Evolutionary conservation across 495 filamentous ascomycete genomes (phyloP).

Genomic region (Patellaria atrata): DNA sequence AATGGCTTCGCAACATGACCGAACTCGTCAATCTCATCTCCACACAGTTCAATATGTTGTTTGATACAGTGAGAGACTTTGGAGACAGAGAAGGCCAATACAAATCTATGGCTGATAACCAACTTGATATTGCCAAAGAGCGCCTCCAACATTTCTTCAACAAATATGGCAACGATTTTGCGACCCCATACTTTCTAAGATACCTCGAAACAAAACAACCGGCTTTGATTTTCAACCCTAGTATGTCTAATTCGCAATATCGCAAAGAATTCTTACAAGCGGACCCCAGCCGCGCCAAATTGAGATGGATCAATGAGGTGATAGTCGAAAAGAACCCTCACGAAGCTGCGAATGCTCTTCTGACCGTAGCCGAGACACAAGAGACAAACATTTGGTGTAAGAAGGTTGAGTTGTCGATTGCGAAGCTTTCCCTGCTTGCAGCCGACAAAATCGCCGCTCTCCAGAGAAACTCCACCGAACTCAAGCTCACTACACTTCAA

Average conservation of each 20-base stretch:
- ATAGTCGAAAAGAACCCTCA: constrained; percentile 51
- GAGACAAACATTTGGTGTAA: constrained; percentile 76
- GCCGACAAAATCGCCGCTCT: not conserved
- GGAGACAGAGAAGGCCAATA: too few relatives aligned
- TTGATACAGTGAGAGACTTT: too few relatives aligned
- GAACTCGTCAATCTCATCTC: constrained; percentile 24
- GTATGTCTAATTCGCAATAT: constrained; percentile 43
- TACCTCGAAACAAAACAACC: constrained; percentile 52
- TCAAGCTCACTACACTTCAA: constrained; percentile 55
- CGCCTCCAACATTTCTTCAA: constrained; percentile 23
- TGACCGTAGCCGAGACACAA: constrained; percentile 44
- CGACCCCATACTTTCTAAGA: constrained; percentile 63
- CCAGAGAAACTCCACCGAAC: constrained; percentile 33
- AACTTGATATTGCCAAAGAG: constrained; percentile 13
- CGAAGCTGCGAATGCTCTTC: constrained; percentile 51
- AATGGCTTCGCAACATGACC: constrained; percentile 37
- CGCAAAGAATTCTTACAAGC: constrained; percentile 63
- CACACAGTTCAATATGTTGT: constrained; percentile 11
- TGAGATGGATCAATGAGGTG: constrained; percentile 94
- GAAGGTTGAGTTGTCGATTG: constrained; percentile 78
- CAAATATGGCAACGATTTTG: constrained; percentile 49
- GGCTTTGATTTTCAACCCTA: constrained; percentile 50
- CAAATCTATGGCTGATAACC: constrained; percentile 10
- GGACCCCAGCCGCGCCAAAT: constrained; percentile 49
- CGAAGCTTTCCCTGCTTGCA: constrained; percentile 57